Conservation (phyloP, 2,329 filamentous ascomycete species). For the Verticillium nonalfalfae region DNA sequence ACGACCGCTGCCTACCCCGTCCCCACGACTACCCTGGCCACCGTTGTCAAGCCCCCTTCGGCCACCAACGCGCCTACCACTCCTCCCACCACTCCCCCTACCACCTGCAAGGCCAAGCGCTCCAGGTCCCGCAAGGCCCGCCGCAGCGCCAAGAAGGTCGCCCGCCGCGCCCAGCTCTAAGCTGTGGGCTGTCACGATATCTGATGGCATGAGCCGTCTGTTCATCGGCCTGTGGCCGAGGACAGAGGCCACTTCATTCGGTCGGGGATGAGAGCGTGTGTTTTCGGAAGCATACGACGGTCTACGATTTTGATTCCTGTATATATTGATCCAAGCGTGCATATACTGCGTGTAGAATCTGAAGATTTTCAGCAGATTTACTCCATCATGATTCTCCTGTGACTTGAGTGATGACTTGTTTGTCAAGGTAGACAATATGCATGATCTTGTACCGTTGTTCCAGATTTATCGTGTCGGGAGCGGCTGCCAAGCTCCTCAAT, state of each 20-base stretch:
- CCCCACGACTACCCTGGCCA: slow-evolving; percentile 7
- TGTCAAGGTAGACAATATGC: background rate
- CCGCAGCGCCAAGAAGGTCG: slow-evolving; percentile 1
- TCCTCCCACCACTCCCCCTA: slow-evolving; percentile 8
- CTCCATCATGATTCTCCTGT: background rate
- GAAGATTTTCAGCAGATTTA: background rate
- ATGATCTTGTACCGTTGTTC: background rate
- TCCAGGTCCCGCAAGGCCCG: background rate
- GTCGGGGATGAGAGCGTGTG: background rate
- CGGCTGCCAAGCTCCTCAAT: too few species aligned
- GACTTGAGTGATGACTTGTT: background rate
- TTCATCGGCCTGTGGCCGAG: background rate
- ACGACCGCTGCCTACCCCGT: background rate
- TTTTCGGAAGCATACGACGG: background rate
- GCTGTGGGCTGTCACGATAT: background rate
- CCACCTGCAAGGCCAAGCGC: slow-evolving; percentile 7
- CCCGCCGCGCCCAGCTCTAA: slow-evolving; percentile 3
- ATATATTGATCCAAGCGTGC: slow-evolving; percentile 2
- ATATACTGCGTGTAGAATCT: slow-evolving; percentile 1
- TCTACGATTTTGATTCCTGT: slow-evolving; percentile 1
- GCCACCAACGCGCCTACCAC: slow-evolving; percentile 13
- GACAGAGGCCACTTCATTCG: background rate
- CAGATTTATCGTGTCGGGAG: background rate
- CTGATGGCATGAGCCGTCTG: background rate
- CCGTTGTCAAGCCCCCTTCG: slow-evolving; percentile 4